phyloP scores from a whole-genome alignment of 257 asterid species.

The Rubia yunnanensis region DNA sequence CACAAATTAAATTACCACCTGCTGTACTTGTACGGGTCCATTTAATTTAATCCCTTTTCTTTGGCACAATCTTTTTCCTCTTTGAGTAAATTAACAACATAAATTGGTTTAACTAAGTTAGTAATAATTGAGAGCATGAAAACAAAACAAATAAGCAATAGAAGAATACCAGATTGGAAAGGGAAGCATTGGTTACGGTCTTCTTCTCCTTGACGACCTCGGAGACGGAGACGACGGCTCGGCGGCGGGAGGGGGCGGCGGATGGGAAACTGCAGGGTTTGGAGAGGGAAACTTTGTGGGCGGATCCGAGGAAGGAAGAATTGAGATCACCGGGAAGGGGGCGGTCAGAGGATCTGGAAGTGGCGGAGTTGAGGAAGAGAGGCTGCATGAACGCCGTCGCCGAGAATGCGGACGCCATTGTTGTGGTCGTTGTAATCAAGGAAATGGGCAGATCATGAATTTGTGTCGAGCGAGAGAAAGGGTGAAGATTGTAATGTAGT shows the following conservation, averaged over 20 bases:
- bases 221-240: constrained; percentile 54
- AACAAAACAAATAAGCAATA: neutral
- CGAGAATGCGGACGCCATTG: constrained; percentile 51
- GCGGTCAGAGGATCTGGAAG: constrained; percentile 52
- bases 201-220: constrained; percentile 75
- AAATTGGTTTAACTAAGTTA: too few relatives aligned
- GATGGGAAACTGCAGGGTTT: constrained; percentile 14
- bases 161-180: constrained; percentile 43
- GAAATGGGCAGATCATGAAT: neutral
- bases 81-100: too few relatives aligned
- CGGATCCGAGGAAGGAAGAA: constrained; percentile 44
- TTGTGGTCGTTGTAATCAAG: neutral
- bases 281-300: constrained; percentile 22
- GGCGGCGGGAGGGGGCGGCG: constrained; percentile 26
- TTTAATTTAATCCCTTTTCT: too few relatives aligned
- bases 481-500: constrained; percentile 47
- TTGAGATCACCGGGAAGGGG: constrained; percentile 27
- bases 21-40: too few relatives aligned
- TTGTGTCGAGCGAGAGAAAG: neutral
- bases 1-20: too few relatives aligned
- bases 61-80: too few relatives aligned
- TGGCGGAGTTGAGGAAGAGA: constrained; percentile 27
- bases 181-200: constrained; percentile 35
- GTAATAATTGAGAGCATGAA: too few relatives aligned
- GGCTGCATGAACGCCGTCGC: constrained; percentile 50